phyloP scores from a whole-genome alignment of 2,329 filamentous ascomycete species.

The Penicillium sp. region DNA sequence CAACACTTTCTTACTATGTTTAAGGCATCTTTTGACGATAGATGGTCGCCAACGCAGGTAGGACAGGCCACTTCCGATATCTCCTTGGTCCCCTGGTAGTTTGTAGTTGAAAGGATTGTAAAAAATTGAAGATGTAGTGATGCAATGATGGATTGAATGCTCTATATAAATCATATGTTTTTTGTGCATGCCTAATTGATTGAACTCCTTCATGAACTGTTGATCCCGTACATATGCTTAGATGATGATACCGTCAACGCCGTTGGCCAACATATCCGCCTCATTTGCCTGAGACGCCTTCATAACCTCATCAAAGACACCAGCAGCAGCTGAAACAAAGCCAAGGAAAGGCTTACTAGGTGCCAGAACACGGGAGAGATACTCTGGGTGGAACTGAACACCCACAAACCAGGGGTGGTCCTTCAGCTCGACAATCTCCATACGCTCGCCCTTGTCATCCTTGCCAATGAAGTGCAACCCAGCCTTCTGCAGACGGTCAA shows the following conservation, averaged over 20 bases:
- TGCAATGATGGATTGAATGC: neutral
- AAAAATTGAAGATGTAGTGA: neutral
- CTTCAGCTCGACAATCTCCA: constrained; percentile 79
- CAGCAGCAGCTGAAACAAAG: constrained; percentile 75
- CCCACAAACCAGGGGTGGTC: constrained; percentile 82
- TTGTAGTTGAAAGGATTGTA: too few relatives aligned
- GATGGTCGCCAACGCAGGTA: too few relatives aligned
- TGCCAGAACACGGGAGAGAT: constrained; percentile 69
- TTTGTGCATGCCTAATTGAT: constrained; percentile 6
- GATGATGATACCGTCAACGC: constrained; percentile 15
- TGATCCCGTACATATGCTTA: constrained; percentile 6
- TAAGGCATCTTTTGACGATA: too few relatives aligned
- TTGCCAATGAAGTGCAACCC: constrained; percentile 77
- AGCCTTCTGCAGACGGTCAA: constrained; percentile 64
- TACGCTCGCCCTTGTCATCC: constrained; percentile 72
- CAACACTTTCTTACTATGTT: too few relatives aligned
- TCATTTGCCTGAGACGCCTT: constrained; percentile 13
- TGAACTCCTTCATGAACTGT: constrained; percentile 8
- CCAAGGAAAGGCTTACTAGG: constrained; percentile 77
- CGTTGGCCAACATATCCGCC: constrained; percentile 12
- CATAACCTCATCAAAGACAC: constrained; percentile 41
- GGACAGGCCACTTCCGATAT: too few relatives aligned
- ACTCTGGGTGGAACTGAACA: constrained; percentile 88
- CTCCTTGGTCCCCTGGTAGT: too few relatives aligned
- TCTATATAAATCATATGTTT: constrained; percentile 17